Base-by-base conservation (phyloP, 2,329 filamentous ascomycete species). In the Arachnomyces sp. region DNA sequence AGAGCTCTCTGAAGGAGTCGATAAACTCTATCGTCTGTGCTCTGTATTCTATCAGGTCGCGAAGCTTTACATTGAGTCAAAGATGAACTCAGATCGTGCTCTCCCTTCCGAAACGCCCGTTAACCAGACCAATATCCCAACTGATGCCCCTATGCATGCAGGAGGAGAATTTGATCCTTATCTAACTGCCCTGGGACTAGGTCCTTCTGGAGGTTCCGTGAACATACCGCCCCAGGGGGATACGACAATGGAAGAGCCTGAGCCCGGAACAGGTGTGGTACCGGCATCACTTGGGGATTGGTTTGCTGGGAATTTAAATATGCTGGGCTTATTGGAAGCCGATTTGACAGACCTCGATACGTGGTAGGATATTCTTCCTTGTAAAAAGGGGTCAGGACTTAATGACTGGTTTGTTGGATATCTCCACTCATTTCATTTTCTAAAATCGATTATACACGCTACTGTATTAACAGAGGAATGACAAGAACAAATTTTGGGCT, bases 81-180 rank as follows among this genome's bases (percentile, higher is more conserved):
- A 78, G 51, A 62, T 64, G 13, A 64, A 61, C 47, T 69, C 75
- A 36, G 61, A 65, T 36, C 5, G 9, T 25, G 9, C 9, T 25
- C 21, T 9, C 5, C 21, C 21, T 5, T 25, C 21, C 21, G 61
- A 67, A 28, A 65, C 21, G 6, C 21, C 34, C 25, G 32, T 33
- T 35, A 28, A 31, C 15, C 25, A 30, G 7, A 31, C 39, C 34
- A 14, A 31, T 11, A 38, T 71, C 44, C 61, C 70, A 32, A 61
- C 62, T 36, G 66, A 74, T 52, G 62, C 61, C 3, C 68, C 69
- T 4, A 72, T 77, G 11, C 36, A 45, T 16, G 39, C 43, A 2
- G 74, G 73, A 1, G 68, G 75, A 42, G 74, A 79, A 49, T 80
- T 84, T 44, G 77, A 83, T 47, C 73, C 75, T 42, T 84, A 82